phyloP scores from a whole-genome alignment of 306 rosid species.

The Sicyos edulis region DNA sequence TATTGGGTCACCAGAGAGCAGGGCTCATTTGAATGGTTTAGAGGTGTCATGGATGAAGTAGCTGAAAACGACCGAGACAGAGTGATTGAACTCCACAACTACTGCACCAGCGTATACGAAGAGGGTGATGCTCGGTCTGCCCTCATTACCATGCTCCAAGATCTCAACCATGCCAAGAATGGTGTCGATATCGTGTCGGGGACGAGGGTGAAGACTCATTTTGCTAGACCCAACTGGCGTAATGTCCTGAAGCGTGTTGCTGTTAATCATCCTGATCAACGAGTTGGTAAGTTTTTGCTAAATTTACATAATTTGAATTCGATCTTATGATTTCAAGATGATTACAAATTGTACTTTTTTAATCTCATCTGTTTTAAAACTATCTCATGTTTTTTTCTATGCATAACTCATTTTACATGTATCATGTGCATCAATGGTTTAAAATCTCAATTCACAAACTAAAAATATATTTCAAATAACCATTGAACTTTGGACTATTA shows the following conservation, averaged over 20 bases:
- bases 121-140: conserved; percentile 92
- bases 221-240: conserved; percentile 86
- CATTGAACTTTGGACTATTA: too few relatives aligned
- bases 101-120: conserved; percentile 83
- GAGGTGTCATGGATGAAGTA: conserved; percentile 79
- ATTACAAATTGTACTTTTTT: too few relatives aligned
- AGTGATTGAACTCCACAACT: conserved; percentile 67
- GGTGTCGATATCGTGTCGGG: conserved; percentile 79
- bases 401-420: too few relatives aligned
- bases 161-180: conserved; percentile 67
- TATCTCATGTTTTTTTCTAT: too few relatives aligned
- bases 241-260: conserved; percentile 57
- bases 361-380: too few relatives aligned
- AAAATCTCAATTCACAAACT: too few relatives aligned
- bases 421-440: too few relatives aligned
- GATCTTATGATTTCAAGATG: too few relatives aligned
- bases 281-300: conserved; percentile 52
- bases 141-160: conserved; percentile 79
- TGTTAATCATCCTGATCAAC: conserved; percentile 50
- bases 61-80: conserved; percentile 60
- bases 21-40: conserved; percentile 88
- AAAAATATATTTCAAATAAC: too few relatives aligned
- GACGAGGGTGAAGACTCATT: conserved; percentile 70
- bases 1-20: conserved; percentile 94
- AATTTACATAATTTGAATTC: too few relatives aligned